Percentiles rank a stretch among this genome's conserved stretches.
phyloP scores from a whole-genome alignment of 129 eudicot species.

The Apium graveolens region DNA sequence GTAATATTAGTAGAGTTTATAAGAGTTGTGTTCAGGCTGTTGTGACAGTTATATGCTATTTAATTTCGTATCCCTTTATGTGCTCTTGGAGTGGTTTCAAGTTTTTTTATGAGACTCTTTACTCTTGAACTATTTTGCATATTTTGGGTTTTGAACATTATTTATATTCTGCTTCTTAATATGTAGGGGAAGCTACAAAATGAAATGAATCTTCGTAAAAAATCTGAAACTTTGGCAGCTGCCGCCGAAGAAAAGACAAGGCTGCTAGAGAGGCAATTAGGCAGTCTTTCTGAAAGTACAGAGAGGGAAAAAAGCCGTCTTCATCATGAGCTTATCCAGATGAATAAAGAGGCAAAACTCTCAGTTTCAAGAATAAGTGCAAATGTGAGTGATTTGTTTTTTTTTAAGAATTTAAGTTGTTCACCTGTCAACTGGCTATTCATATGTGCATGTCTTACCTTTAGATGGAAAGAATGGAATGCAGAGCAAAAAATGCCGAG shows the following conservation, averaged over 20 bases:
- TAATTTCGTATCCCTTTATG: neutral
- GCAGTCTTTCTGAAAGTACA: conserved; percentile 41
- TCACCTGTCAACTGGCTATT: conserved; percentile 15
- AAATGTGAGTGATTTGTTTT: conserved; percentile 52
- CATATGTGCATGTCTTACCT: conserved; percentile 10
- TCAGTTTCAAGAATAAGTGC: conserved; percentile 61
- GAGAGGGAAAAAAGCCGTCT: conserved; percentile 65
- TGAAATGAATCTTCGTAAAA: conserved; percentile 67
- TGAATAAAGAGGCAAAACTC: conserved; percentile 59
- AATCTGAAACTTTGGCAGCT: conserved; percentile 56
- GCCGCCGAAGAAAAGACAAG: conserved; percentile 71
- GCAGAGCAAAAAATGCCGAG: conserved; percentile 72
- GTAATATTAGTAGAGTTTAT: no score
- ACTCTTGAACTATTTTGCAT: neutral
- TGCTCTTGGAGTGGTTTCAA: neutral
- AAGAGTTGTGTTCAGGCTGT: conserved; percentile 1
- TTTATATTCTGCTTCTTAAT: neutral
- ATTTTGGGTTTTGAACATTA: neutral
- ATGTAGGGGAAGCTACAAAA: conserved; percentile 58
- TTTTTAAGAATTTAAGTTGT: neutral
- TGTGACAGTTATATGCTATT: neutral
- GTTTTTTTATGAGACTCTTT: neutral
- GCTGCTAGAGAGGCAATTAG: conserved; percentile 48
- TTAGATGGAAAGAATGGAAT: conserved; percentile 88
- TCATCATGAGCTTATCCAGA: conserved; percentile 64